These are phyloP conservation scores for Sclerotinia subarctica DNA, from an alignment of 2,329 filamentous ascomycete species.

Conservation along the genomic window DNA sequence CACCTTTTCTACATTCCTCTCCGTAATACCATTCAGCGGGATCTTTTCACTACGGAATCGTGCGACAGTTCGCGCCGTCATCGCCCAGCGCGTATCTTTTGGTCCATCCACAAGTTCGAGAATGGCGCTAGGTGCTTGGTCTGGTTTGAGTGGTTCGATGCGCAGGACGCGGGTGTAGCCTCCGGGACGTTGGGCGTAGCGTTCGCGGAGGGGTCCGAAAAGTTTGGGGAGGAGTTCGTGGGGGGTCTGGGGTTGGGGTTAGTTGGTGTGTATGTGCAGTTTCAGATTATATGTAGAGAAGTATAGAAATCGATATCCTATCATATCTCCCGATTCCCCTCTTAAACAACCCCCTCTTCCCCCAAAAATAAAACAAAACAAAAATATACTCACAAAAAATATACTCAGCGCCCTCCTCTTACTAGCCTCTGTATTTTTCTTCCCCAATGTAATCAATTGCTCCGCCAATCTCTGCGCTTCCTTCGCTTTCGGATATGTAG, in stretches of 20 bases:
- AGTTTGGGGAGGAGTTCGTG: conserved; percentile 75
- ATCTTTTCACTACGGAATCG: conserved; percentile 55
- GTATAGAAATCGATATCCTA: not conserved
- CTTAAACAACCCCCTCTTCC: no score
- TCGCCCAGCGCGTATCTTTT: conserved; percentile 88
- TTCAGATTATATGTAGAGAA: not conserved
- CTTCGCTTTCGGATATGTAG: conserved; percentile 95
- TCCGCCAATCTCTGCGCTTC: conserved; percentile 92
- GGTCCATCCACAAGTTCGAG: conserved; percentile 94
- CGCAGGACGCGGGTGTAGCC: conserved; percentile 94
- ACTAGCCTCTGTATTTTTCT: conserved; percentile 84
- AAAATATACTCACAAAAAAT: conserved; percentile 67
- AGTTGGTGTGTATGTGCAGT: not conserved
- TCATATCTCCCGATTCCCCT: not conserved
- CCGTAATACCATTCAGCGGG: conserved; percentile 66
- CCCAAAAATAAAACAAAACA: no score
- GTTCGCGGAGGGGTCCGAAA: conserved; percentile 75
- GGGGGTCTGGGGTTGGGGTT: conserved; percentile 53
- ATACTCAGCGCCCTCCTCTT: conserved; percentile 72
- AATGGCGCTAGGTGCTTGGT: conserved; percentile 86
- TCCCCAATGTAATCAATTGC: conserved; percentile 89
- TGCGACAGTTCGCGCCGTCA: conserved; percentile 84
- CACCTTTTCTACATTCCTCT: conserved; percentile 78
- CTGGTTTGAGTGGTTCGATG: conserved; percentile 81
- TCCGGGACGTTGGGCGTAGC: conserved; percentile 78